Conservation (phyloP, 345 rosid genomes). For the Acer yangbiense region DNA sequence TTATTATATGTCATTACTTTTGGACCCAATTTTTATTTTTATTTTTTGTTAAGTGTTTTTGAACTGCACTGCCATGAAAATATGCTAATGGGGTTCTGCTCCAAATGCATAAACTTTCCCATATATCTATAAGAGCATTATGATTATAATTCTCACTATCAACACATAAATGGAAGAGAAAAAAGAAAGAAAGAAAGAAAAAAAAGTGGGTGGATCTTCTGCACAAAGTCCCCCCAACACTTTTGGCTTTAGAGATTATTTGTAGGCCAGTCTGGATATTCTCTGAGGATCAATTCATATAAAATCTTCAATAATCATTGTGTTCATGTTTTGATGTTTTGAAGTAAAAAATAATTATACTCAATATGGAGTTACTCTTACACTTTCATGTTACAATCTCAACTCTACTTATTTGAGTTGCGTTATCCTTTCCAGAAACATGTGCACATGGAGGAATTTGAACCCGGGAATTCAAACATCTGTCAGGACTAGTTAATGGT, state of each 20-base stretch:
- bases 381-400: neutral
- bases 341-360: neutral
- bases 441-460: too few species aligned
- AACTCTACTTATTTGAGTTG: too few species aligned
- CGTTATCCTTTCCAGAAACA: too few species aligned
- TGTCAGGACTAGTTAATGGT: too few species aligned
- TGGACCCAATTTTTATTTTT: neutral
- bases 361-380: too few species aligned
- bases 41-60: too few species aligned
- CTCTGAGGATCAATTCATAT: neutral
- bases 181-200: neutral
- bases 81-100: neutral
- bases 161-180: neutral
- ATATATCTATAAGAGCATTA: conserved; percentile 23
- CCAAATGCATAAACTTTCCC: conserved; percentile 19
- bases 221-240: neutral
- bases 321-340: neutral
- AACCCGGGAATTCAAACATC: too few species aligned
- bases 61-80: neutral
- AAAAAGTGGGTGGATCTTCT: neutral
- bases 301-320: neutral
- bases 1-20: neutral
- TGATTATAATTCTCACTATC: conserved; percentile 18
- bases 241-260: conserved; percentile 12
- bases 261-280: conserved; percentile 23